phyloP scores from a whole-genome alignment of 2,329 filamentous ascomycete species.

The Aspergillus nomiae region DNA sequence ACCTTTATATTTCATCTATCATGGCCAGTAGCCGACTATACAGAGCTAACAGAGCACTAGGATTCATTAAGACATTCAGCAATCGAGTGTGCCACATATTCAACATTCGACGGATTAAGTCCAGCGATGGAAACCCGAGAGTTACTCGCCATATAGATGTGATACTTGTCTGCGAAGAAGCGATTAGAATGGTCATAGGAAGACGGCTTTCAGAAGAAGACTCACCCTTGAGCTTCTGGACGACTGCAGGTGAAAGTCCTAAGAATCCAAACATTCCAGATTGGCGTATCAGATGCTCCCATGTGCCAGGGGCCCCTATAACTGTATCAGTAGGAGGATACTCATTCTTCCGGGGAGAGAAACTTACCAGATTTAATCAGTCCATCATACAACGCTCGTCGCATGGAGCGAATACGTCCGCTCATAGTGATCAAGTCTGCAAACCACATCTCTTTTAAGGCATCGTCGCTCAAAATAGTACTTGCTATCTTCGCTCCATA shows the following conservation, averaged over 20 bases:
- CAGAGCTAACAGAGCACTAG: not conserved
- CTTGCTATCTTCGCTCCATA: conserved; percentile 87
- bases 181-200: not conserved
- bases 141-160: conserved; percentile 68
- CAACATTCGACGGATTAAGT: conserved; percentile 62
- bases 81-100: conserved; percentile 31
- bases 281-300: conserved; percentile 67
- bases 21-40: not conserved
- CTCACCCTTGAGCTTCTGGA: conserved; percentile 37
- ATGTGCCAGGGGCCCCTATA: conserved; percentile 73
- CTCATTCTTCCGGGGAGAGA: conserved; percentile 32
- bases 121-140: conserved; percentile 95
- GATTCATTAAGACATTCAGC: conserved; percentile 18
- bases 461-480: conserved; percentile 73
- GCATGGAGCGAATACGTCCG: conserved; percentile 88
- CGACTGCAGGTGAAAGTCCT: conserved; percentile 49
- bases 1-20: not conserved
- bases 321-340: conserved; percentile 37
- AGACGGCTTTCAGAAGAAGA: not conserved
- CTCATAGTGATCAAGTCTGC: conserved; percentile 87
- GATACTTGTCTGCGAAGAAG: conserved; percentile 37
- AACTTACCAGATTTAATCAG: conserved; percentile 2
- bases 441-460: conserved; percentile 83
- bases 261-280: conserved; percentile 97
- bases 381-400: conserved; percentile 71